Evolutionary conservation across 352 stramenopile species (phyloP).

Genomic region (Thalassiosira livingstoniorum): DNA sequence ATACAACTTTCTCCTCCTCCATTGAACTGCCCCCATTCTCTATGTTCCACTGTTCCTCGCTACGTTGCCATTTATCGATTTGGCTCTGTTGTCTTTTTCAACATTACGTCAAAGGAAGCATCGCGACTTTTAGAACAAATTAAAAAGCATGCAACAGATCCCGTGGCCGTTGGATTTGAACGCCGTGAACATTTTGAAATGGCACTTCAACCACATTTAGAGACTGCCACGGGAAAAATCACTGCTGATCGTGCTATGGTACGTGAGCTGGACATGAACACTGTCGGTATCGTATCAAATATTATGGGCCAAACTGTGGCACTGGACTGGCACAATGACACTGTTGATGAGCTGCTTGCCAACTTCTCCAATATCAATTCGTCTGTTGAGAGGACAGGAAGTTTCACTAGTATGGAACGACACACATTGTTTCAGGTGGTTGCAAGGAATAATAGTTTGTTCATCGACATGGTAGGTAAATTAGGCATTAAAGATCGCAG

Average conservation of each 20-base stretch:
- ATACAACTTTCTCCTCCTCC: constrained; percentile 67
- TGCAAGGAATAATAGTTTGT: constrained; percentile 94
- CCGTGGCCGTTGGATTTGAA: constrained; percentile 73
- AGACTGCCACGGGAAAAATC: constrained; percentile 63
- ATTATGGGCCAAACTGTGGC: constrained; percentile 96
- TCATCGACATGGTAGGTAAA: constrained; percentile 96
- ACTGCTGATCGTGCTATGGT: constrained; percentile 80
- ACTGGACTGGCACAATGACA: constrained; percentile 95
- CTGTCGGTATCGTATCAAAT: constrained; percentile 92
- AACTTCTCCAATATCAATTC: constrained; percentile 95
- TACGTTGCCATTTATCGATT: constrained; percentile 84
- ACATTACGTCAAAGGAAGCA: constrained; percentile 70
- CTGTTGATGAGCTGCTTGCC: constrained; percentile 93
- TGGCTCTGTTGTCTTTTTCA: constrained; percentile 83
- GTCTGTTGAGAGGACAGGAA: constrained; percentile 76
- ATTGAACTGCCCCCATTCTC: constrained; percentile 33
- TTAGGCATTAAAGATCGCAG: constrained; percentile 95
- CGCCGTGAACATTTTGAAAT: constrained; percentile 80
- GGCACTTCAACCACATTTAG: constrained; percentile 65
- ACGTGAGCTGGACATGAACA: constrained; percentile 87
- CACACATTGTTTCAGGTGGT: constrained; percentile 89
- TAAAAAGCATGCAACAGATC: constrained; percentile 62
- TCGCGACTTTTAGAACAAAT: constrained; percentile 70
- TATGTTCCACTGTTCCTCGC: constrained; percentile 48
- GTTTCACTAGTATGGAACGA: constrained; percentile 75